Evolutionary conservation across 257 asterid genomes (phyloP).

Genomic region (Marsdenia floribunda): DNA sequence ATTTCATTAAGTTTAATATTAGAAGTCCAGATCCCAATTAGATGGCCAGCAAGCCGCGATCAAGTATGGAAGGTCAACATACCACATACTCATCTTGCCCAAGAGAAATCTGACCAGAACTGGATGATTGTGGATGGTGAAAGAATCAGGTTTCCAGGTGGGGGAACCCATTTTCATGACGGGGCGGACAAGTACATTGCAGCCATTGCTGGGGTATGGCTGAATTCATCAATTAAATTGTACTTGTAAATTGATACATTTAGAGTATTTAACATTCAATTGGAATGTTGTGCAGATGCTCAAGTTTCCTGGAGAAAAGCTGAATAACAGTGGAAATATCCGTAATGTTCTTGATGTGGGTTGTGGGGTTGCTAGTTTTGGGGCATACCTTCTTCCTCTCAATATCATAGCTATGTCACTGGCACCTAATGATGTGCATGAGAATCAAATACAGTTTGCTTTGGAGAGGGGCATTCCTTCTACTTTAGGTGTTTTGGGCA

Average conservation of each 20-base stretch:
- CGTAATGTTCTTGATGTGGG: slow-evolving; percentile 94
- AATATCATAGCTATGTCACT: slow-evolving; percentile 82
- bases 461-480: slow-evolving; percentile 95
- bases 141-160: slow-evolving; percentile 87
- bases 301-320: slow-evolving; percentile 69
- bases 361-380: slow-evolving; percentile 98
- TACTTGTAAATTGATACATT: not conserved
- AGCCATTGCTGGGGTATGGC: slow-evolving; percentile 78
- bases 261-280: slow-evolving; percentile 1
- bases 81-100: slow-evolving; percentile 92
- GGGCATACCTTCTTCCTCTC: slow-evolving; percentile 81
- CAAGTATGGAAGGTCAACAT: slow-evolving; percentile 95
- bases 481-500: slow-evolving; percentile 80
- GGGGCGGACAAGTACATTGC: slow-evolving; percentile 88
- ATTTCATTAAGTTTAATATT: slow-evolving; percentile 52
- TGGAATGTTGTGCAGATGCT: slow-evolving; percentile 58
- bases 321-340: slow-evolving; percentile 63
- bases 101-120: slow-evolving; percentile 82
- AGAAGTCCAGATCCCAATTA: slow-evolving; percentile 85
- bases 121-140: slow-evolving; percentile 98
- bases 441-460: slow-evolving; percentile 95
- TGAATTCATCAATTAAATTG: not conserved
- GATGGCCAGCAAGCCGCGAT: slow-evolving; percentile 92
- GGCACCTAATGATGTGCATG: slow-evolving; percentile 95
- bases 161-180: slow-evolving; percentile 90